These are phyloP conservation scores for Fonsecaea nubica DNA, from an alignment of 2,329 filamentous ascomycete genomes.

Conservation along the genomic window DNA sequence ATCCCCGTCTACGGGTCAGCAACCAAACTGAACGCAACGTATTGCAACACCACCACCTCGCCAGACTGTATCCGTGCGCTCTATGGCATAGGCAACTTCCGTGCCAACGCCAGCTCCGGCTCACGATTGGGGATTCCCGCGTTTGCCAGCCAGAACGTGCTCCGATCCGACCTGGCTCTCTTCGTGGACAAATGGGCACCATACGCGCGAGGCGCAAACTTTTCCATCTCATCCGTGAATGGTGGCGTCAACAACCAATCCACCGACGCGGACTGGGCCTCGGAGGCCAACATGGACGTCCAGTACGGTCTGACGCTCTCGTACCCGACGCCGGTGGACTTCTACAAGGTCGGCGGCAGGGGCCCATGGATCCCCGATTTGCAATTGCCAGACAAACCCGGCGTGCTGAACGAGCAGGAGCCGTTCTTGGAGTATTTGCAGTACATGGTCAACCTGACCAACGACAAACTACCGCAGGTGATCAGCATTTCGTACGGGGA, in stretches of 20 bases:
- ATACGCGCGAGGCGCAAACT: conserved; percentile 58
- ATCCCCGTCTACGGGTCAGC: conserved; percentile 17
- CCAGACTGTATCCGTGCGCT: conserved; percentile 58
- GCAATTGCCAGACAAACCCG: conserved; percentile 46
- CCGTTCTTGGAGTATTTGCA: conserved; percentile 70
- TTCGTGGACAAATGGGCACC: conserved; percentile 65
- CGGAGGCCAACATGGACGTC: conserved; percentile 60
- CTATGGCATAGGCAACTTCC: conserved; percentile 41
- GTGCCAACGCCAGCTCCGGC: conserved; percentile 45
- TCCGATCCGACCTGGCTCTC: conserved; percentile 60
- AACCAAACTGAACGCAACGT: conserved; percentile 23
- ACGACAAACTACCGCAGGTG: conserved; percentile 64
- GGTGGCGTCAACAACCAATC: conserved; percentile 59
- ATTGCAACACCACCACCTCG: conserved; percentile 52
- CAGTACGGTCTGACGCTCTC: conserved; percentile 66
- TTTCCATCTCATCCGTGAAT: conserved; percentile 64
- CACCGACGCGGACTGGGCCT: conserved; percentile 49
- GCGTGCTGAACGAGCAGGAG: conserved; percentile 63
- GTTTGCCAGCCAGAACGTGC: conserved; percentile 60
- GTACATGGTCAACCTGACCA: conserved; percentile 63
- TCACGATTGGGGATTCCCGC: conserved; percentile 56
- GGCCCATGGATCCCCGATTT: conserved; percentile 61
- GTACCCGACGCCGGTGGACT: conserved; percentile 60
- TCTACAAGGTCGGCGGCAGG: conserved; percentile 63
- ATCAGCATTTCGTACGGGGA: conserved; percentile 72